Evolutionary conservation across 305 asterid species (phyloP).

Genomic region (Fraxinus platypoda): DNA sequence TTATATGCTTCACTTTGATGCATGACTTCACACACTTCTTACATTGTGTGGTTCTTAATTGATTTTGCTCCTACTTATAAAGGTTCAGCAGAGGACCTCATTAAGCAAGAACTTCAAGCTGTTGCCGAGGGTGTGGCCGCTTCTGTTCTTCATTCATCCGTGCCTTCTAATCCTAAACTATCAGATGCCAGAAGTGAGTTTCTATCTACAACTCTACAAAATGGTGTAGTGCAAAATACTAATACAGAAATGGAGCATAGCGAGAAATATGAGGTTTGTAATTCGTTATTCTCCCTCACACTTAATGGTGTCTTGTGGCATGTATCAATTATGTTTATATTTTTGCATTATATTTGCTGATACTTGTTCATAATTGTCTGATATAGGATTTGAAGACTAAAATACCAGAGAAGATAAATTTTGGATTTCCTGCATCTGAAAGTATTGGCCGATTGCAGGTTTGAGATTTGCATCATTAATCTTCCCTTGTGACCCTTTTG

Average conservation of each 20-base stretch:
- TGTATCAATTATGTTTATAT: not conserved
- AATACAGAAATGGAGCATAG: slow-evolving; percentile 42
- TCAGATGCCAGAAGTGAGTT: slow-evolving; percentile 41
- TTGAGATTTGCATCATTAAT: slow-evolving; percentile 3
- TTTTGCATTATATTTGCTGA: slow-evolving; percentile 8
- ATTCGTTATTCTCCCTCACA: slow-evolving; percentile 22
- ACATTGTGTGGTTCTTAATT: slow-evolving; percentile 21
- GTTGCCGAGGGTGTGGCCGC: slow-evolving; percentile 97
- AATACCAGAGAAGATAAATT: slow-evolving; percentile 56
- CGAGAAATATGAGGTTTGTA: slow-evolving; percentile 63
- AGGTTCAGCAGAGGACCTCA: slow-evolving; percentile 79
- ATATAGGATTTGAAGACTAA: slow-evolving; percentile 63
- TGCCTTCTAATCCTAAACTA: slow-evolving; percentile 48
- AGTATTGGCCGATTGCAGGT: slow-evolving; percentile 89
- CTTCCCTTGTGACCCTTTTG: slow-evolving; percentile 12
- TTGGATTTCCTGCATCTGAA: slow-evolving; percentile 72
- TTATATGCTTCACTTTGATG: slow-evolving; percentile 6
- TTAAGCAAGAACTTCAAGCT: slow-evolving; percentile 89
- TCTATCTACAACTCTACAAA: slow-evolving; percentile 43
- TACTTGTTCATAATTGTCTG: slow-evolving; percentile 21
- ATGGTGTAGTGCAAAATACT: slow-evolving; percentile 41
- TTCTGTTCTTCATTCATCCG: slow-evolving; percentile 73
- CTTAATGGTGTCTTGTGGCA: not conserved
- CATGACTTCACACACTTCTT: not conserved
- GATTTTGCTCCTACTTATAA: slow-evolving; percentile 15